Percentiles rank a stretch among this genome's conserved stretches.
phyloP scores from a whole-genome alignment of 345 rosid genomes.

The Hibiscus tridactylites region DNA sequence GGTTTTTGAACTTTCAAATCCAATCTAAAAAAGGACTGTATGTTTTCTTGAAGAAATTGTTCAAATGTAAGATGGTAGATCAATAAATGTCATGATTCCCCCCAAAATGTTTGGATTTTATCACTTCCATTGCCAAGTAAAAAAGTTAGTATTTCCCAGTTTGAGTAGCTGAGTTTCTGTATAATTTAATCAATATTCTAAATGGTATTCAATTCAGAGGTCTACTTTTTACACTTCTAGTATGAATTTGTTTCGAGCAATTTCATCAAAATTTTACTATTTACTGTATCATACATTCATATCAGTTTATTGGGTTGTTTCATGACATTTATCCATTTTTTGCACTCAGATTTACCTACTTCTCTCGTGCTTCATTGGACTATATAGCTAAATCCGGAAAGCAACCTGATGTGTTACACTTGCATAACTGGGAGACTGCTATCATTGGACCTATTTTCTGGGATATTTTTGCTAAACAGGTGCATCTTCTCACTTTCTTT shows the following conservation, averaged over 20 bases:
- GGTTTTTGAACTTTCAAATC: neutral
- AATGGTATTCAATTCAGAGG: neutral
- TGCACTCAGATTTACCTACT: conserved; percentile 58
- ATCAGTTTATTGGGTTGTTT: conserved; percentile 7
- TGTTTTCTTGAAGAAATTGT: neutral
- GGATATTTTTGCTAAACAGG: conserved; percentile 80
- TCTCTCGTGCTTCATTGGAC: conserved; percentile 87
- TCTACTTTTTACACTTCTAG: neutral
- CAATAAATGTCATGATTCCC: neutral
- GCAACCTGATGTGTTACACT: conserved; percentile 78
- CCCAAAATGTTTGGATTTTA: neutral
- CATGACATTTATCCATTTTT: conserved; percentile 9
- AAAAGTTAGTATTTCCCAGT: neutral
- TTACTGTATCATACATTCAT: neutral
- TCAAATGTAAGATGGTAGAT: neutral
- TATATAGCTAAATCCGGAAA: conserved; percentile 72
- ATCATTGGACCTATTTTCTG: conserved; percentile 82
- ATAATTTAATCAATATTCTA: neutral
- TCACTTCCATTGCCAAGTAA: neutral
- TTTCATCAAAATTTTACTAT: neutral
- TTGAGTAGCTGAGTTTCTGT: neutral
- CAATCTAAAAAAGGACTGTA: neutral
- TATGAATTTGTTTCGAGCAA: neutral
- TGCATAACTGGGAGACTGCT: conserved; percentile 86
- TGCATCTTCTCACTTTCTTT: conserved; percentile 15